phyloP scores from a whole-genome alignment of 306 rosid species.

The Ochetophila trinervis region DNA sequence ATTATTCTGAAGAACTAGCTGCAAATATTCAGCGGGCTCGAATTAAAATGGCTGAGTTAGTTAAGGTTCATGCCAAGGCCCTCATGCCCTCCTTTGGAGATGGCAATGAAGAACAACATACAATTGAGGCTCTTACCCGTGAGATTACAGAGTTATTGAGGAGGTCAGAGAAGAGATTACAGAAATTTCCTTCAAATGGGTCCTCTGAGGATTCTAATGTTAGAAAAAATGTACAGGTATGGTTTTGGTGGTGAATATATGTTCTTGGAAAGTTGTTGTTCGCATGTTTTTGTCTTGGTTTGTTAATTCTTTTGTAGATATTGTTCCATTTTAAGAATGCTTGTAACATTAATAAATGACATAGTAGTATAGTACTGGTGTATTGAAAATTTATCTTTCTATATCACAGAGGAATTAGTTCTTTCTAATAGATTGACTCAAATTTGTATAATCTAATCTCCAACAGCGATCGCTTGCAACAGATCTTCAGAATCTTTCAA shows the following conservation, averaged over 20 bases:
- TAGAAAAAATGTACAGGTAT: constrained; percentile 76
- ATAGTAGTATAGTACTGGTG: neutral
- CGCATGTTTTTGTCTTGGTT: too few relatives aligned
- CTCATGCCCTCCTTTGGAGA: constrained; percentile 77
- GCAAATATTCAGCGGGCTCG: constrained; percentile 52
- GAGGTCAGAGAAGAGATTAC: constrained; percentile 56
- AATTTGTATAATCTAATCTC: constrained; percentile 26
- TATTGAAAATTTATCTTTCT: neutral
- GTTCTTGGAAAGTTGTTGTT: neutral
- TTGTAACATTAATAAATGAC: neutral
- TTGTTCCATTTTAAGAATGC: neutral
- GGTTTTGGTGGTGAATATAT: constrained; percentile 9
- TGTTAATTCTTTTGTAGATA: neutral
- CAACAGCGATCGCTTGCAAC: constrained; percentile 81
- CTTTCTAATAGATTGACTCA: constrained; percentile 18
- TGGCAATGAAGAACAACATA: constrained; percentile 61
- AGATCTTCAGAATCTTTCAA: constrained; percentile 74
- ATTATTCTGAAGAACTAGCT: constrained; percentile 69
- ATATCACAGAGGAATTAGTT: neutral
- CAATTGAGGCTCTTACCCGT: constrained; percentile 56
- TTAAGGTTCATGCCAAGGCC: constrained; percentile 67
- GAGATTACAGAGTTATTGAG: constrained; percentile 66
- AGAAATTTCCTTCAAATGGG: constrained; percentile 49
- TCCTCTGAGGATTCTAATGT: constrained; percentile 69
- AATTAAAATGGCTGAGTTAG: constrained; percentile 57